Percentiles rank a stretch among this genome's conserved stretches.
These are phyloP conservation scores for Ceratocystis ficicola DNA, from an alignment of 2,329 filamentous ascomycete genomes.

Conservation along the genomic window DNA sequence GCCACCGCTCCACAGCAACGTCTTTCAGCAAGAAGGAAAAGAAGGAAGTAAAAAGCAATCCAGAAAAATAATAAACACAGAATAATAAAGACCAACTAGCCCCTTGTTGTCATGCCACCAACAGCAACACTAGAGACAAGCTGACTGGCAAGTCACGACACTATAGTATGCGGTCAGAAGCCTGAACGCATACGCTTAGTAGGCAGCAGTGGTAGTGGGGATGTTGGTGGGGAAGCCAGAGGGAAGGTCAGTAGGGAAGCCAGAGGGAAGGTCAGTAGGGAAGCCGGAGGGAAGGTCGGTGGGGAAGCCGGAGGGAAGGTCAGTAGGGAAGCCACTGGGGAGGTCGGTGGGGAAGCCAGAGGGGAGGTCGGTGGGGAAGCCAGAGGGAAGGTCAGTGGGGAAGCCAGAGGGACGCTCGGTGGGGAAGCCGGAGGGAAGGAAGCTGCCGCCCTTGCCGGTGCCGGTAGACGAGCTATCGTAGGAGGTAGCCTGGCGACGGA, in stretches of 20 bases:
- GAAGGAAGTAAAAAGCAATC: slow-evolving; percentile 1
- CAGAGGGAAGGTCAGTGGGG: background rate
- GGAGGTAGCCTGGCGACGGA: slow-evolving; percentile 9
- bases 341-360: background rate
- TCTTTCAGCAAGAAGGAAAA: slow-evolving; percentile 1
- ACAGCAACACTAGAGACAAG: background rate
- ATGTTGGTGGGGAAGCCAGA: slow-evolving; percentile 3
- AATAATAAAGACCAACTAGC: slow-evolving; percentile 4
- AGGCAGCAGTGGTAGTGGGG: background rate
- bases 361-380: slow-evolving; percentile 5
- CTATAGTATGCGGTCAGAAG: background rate
- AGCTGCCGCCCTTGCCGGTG: background rate
- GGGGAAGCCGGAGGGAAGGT: background rate
- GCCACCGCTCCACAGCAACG: background rate
- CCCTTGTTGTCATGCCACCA: background rate
- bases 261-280: slow-evolving; percentile 3
- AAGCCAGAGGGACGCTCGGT: slow-evolving; percentile 7
- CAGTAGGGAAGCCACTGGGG: slow-evolving; percentile 11
- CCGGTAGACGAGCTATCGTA: background rate
- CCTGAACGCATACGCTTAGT: too few relatives aligned
- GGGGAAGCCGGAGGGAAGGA: background rate
- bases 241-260: background rate
- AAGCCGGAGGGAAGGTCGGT: slow-evolving; percentile 10
- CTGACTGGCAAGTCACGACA: background rate
- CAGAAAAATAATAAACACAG: slow-evolving; percentile 18